Conservation (phyloP, 768 basidiomycete species). For the Lanmaoa pseudosensibilis region DNA sequence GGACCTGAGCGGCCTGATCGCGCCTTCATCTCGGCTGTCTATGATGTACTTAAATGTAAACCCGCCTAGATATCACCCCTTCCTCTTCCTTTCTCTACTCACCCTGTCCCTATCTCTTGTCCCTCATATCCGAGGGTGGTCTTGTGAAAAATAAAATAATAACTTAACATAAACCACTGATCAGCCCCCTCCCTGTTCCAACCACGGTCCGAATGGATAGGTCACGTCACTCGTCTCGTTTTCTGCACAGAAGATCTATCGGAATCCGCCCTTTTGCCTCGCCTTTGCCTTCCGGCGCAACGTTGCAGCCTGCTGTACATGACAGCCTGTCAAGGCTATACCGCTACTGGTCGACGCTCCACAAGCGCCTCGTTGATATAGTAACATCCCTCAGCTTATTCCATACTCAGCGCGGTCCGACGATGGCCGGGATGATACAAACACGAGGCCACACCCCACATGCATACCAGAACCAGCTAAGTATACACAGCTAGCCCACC, state of each 20-base stretch:
- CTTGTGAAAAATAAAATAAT: neutral
- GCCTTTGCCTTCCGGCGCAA: constrained; percentile 1
- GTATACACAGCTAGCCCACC: neutral
- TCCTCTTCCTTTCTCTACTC: neutral
- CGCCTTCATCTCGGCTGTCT: neutral
- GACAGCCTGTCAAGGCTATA: constrained; percentile 26
- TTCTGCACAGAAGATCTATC: constrained; percentile 17
- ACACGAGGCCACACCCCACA: constrained; percentile 7
- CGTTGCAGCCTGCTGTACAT: constrained; percentile 23
- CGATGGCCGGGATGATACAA: neutral
- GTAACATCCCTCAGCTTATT: constrained; percentile 2
- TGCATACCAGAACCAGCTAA: constrained; percentile 4
- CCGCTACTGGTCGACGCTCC: constrained; percentile 19
- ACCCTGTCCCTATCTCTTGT: neutral
- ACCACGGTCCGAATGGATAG: neutral
- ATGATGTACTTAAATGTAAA: neutral
- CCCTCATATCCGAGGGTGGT: neutral
- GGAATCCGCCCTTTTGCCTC: neutral
- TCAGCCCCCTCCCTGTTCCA: neutral
- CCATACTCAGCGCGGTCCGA: constrained; percentile 7
- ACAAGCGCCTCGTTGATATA: constrained; percentile 16
- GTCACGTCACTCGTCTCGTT: neutral
- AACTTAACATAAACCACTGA: neutral
- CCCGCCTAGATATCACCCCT: neutral
- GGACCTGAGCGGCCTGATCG: neutral